These are phyloP conservation scores for Penicillium daleae DNA, from an alignment of 495 filamentous ascomycete species.

Conservation along the genomic window DNA sequence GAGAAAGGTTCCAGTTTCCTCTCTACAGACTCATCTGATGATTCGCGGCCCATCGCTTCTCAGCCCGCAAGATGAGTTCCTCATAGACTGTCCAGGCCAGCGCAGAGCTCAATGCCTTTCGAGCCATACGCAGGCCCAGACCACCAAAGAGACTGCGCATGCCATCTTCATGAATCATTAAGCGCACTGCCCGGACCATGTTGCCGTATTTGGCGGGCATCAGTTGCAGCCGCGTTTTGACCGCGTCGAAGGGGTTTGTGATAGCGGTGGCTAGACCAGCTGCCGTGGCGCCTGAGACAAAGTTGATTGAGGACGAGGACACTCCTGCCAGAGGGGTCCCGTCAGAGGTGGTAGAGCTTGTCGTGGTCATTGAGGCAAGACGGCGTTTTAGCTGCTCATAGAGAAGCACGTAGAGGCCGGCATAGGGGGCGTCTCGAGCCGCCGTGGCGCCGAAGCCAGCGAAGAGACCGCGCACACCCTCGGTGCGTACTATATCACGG, in stretches of 20 bases:
- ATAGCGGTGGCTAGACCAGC: constrained; percentile 81
- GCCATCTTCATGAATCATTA: constrained; percentile 85
- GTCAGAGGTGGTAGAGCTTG: constrained; percentile 14
- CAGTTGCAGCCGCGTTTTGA: constrained; percentile 94
- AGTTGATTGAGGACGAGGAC: constrained; percentile 78
- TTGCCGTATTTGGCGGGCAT: constrained; percentile 83
- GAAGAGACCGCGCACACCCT: constrained; percentile 87
- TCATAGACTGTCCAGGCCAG: constrained; percentile 97
- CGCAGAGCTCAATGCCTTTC: constrained; percentile 90
- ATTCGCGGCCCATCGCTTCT: constrained; percentile 59
- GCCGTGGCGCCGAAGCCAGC: constrained; percentile 93
- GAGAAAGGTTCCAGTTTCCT: neutral
- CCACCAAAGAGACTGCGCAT: constrained; percentile 83
- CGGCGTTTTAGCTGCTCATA: constrained; percentile 87
- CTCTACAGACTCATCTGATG: constrained; percentile 31
- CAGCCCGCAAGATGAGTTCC: constrained; percentile 79
- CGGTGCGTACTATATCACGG: constrained; percentile 70
- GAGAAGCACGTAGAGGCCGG: constrained; percentile 90
- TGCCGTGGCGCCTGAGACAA: constrained; percentile 75
- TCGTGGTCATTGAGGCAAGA: constrained; percentile 47
- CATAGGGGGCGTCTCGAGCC: constrained; percentile 91
- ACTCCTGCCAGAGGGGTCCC: constrained; percentile 17
- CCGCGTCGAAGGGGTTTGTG: constrained; percentile 94
- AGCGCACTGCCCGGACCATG: constrained; percentile 71
- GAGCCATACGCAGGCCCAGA: constrained; percentile 80